A percentile compares a stretch with the other conserved stretches of the same genome.
phyloP scores from a whole-genome alignment of 495 filamentous ascomycete genomes.

The Aspergillus steynii region DNA sequence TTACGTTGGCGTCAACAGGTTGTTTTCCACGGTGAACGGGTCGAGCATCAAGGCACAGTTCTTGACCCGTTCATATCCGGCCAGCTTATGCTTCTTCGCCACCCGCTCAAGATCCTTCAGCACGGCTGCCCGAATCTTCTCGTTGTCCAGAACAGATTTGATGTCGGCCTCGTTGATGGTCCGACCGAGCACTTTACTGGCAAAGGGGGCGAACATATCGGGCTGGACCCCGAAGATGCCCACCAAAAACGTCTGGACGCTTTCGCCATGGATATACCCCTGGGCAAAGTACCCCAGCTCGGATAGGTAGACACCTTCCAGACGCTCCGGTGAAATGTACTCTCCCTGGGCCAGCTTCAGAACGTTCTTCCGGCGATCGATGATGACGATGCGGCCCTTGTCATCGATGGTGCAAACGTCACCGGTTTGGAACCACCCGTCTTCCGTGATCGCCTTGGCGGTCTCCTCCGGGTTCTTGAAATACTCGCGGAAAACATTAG shows the following conservation, averaged over 20 bases:
- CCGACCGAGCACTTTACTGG: conserved; percentile 70
- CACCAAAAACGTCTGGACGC: conserved; percentile 78
- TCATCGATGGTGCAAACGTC: conserved; percentile 85
- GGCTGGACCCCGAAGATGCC: conserved; percentile 86
- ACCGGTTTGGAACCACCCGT: conserved; percentile 97
- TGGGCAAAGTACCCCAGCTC: conserved; percentile 73
- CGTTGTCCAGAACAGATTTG: conserved; percentile 62
- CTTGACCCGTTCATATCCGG: conserved; percentile 81
- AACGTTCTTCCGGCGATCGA: conserved; percentile 97
- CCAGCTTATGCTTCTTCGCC: conserved; percentile 82
- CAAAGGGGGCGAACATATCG: conserved; percentile 75
- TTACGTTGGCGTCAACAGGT: conserved; percentile 94
- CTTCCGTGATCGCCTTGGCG: conserved; percentile 72
- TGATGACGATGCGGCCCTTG: conserved; percentile 83
- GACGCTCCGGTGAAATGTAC: conserved; percentile 95
- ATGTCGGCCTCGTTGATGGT: conserved; percentile 61
- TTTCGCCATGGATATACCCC: conserved; percentile 91
- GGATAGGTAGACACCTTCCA: conserved; percentile 90
- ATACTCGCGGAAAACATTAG: conserved; percentile 78
- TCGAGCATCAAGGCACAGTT: conserved; percentile 77
- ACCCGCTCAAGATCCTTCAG: conserved; percentile 79
- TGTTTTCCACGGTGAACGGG: conserved; percentile 92
- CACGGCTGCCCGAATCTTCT: conserved; percentile 69
- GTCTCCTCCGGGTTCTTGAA: conserved; percentile 88
- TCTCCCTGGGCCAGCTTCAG: conserved; percentile 97